These are phyloP conservation scores for Termitomyces sp. DNA, from an alignment of 768 basidiomycete species.

Conservation along the genomic window DNA sequence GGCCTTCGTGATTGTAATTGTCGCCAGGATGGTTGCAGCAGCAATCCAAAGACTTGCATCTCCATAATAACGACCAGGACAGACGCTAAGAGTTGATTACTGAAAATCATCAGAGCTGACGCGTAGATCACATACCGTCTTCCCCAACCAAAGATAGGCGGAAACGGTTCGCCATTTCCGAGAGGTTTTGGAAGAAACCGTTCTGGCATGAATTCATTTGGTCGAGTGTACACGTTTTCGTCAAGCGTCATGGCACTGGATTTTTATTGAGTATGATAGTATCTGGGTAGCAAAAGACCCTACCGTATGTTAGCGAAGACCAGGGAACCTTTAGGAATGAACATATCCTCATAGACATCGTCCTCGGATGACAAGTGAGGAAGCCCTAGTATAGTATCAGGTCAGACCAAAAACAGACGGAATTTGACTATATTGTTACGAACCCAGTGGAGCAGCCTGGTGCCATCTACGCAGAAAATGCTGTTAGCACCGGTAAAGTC, in stretches of 20 bases:
- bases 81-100: slow-evolving; percentile 8
- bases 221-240: slow-evolving; percentile 22
- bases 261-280: background rate
- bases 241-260: slow-evolving; percentile 25
- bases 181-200: slow-evolving; percentile 22
- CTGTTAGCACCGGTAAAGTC: background rate
- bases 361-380: slow-evolving; percentile 15
- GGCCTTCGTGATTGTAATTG: slow-evolving; percentile 21
- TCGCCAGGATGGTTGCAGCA: slow-evolving; percentile 23
- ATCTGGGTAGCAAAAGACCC: background rate
- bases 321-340: slow-evolving; percentile 17
- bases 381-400: slow-evolving; percentile 3
- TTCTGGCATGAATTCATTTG: slow-evolving; percentile 19
- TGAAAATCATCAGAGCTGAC: background rate
- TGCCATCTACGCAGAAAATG: slow-evolving; percentile 9
- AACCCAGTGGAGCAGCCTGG: slow-evolving; percentile 11
- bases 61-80: slow-evolving; percentile 24
- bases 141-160: slow-evolving; percentile 30
- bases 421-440: background rate
- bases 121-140: slow-evolving; percentile 17
- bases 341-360: slow-evolving; percentile 19
- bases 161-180: slow-evolving; percentile 15
- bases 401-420: background rate
- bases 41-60: slow-evolving; percentile 17
- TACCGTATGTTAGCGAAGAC: slow-evolving; percentile 18